These are phyloP conservation scores for Globisporangium spiculum DNA, from an alignment of 352 stramenopile species.

Conservation along the genomic window DNA sequence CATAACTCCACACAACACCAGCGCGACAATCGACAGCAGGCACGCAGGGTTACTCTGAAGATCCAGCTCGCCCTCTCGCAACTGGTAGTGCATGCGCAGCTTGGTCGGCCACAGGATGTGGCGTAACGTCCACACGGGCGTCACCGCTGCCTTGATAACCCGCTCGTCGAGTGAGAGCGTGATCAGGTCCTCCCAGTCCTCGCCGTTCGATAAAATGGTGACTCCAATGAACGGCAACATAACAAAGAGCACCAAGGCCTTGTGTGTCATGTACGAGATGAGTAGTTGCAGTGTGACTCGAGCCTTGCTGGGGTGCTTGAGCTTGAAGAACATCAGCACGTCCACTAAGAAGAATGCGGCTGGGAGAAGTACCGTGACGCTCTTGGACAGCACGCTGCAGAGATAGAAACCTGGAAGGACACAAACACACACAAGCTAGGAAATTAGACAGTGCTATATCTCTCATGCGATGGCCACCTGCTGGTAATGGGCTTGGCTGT, in stretches of 20 bases:
- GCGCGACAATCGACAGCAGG: slow-evolving; percentile 25
- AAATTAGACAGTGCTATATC: not conserved
- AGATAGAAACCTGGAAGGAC: slow-evolving; percentile 9
- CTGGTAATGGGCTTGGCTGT: not conserved
- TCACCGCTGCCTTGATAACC: slow-evolving; percentile 40
- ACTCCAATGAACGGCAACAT: slow-evolving; percentile 31
- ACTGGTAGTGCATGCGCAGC: slow-evolving; percentile 56
- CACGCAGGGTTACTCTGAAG: slow-evolving; percentile 29
- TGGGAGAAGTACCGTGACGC: slow-evolving; percentile 10
- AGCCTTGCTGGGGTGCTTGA: not conserved
- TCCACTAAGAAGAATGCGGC: slow-evolving; percentile 9
- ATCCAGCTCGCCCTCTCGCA: slow-evolving; percentile 33
- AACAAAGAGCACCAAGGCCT: slow-evolving; percentile 22
- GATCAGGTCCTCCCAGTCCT: slow-evolving; percentile 43
- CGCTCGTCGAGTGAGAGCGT: slow-evolving; percentile 35
- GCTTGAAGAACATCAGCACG: not conserved
- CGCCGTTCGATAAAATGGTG: slow-evolving; percentile 41
- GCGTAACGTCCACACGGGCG: slow-evolving; percentile 32
- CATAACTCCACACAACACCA: slow-evolving; percentile 16
- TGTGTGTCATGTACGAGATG: slow-evolving; percentile 22
- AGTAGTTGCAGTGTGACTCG: not conserved
- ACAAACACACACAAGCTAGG: not conserved
- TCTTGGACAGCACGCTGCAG: slow-evolving; percentile 16
- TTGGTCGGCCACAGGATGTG: slow-evolving; percentile 42
- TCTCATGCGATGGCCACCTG: no score